Percentiles rank a stretch among this genome's conserved stretches.
These are phyloP conservation scores for Chytriomyces sp. DNA, from an alignment of 192 early-diverging fungal species.

Conservation along the genomic window DNA sequence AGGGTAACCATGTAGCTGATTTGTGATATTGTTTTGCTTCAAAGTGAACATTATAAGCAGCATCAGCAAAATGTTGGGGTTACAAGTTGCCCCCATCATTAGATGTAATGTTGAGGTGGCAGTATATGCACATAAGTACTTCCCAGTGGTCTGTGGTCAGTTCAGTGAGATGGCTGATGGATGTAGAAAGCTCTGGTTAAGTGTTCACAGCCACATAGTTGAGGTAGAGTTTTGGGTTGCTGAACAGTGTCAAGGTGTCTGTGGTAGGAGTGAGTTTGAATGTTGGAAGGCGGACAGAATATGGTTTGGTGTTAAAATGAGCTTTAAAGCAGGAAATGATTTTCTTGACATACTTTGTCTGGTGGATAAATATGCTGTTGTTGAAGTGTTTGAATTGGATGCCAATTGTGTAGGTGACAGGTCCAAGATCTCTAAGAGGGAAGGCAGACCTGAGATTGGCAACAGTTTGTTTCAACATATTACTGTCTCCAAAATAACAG, in stretches of 20 bases:
- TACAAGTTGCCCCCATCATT: neutral
- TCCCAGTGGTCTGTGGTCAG: neutral
- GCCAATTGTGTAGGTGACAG: neutral
- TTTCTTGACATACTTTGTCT: slow-evolving; percentile 1
- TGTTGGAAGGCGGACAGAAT: neutral
- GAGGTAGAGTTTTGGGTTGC: neutral
- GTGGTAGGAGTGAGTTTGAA: neutral
- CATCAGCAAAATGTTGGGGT: neutral
- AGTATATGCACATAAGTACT: neutral
- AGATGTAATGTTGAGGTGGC: neutral
- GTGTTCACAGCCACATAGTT: neutral
- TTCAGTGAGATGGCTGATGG: neutral
- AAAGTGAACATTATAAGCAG: slow-evolving; percentile 8
- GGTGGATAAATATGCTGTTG: slow-evolving; percentile 5
- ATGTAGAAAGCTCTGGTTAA: neutral
- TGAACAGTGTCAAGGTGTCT: neutral
- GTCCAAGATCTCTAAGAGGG: neutral
- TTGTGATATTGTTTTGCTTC: slow-evolving; percentile 5
- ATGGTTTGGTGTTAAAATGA: neutral
- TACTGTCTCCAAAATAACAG: neutral
- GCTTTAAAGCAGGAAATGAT: neutral
- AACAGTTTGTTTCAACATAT: neutral
- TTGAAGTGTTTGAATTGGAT: neutral
- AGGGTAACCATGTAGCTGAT: neutral
- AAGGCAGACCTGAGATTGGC: neutral